A percentile compares a stretch with the other conserved stretches of the same genome.
phyloP scores from a whole-genome alignment of 2,329 filamentous ascomycete genomes.

The Penicillium sp. region DNA sequence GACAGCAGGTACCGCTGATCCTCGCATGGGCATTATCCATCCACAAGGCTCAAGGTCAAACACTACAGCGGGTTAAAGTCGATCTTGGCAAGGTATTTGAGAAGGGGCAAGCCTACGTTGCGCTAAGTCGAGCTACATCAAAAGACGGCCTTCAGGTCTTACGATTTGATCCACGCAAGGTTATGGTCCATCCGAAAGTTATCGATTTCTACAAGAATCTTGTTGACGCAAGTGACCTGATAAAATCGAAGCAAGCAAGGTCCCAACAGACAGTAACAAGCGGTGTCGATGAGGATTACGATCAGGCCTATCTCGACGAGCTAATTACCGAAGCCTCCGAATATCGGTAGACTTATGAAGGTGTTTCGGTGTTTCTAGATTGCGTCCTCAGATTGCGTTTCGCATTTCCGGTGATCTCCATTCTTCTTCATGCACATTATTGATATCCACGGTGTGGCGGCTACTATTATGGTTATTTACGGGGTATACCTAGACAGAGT shows the following conservation, averaged over 20 bases:
- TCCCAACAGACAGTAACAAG: conserved; percentile 32
- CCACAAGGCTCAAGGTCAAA: conserved; percentile 97
- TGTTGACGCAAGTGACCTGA: conserved; percentile 68
- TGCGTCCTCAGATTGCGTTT: not conserved
- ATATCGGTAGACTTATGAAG: not conserved
- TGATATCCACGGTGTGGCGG: conserved; percentile 16
- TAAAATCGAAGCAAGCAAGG: conserved; percentile 33
- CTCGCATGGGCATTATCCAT: conserved; percentile 97
- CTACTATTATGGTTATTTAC: not conserved
- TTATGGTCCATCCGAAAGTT: conserved; percentile 91
- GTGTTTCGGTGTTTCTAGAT: not conserved
- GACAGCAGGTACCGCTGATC: conserved; percentile 83
- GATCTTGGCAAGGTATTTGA: conserved; percentile 92
- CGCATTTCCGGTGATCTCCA: not conserved
- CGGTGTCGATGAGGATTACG: conserved; percentile 46
- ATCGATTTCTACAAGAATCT: conserved; percentile 83
- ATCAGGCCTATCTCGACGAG: conserved; percentile 49
- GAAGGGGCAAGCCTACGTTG: conserved; percentile 97
- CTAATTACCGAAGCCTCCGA: conserved; percentile 11
- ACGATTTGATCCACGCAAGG: conserved; percentile 85
- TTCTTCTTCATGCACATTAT: conserved; percentile 16
- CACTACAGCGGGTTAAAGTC: conserved; percentile 90
- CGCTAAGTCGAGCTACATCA: conserved; percentile 86
- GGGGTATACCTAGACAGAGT: not conserved
- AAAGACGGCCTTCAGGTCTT: conserved; percentile 87